These are phyloP conservation scores for Wallacemonas rigidus DNA, from an alignment of 208 protist genomes.

Conservation along the genomic window DNA sequence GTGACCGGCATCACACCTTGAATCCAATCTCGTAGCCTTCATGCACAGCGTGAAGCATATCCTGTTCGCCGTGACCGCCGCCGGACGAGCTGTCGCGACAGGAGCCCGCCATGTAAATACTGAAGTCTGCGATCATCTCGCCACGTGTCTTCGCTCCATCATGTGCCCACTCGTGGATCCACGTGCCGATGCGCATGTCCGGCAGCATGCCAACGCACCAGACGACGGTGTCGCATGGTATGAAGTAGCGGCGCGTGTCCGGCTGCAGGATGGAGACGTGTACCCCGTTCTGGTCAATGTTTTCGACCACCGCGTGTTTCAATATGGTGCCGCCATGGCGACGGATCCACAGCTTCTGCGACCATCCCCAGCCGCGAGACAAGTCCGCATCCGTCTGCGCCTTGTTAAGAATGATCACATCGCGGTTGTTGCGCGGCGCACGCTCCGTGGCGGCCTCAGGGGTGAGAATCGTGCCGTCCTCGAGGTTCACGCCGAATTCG, in stretches of 20 bases:
- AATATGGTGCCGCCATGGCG: conserved; percentile 72
- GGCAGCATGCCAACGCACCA: conserved; percentile 86
- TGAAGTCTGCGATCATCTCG: conserved; percentile 78
- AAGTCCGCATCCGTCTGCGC: conserved; percentile 79
- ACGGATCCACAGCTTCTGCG: conserved; percentile 82
- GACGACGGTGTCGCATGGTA: conserved; percentile 86
- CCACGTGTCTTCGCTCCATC: conserved; percentile 77
- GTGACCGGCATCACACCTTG: conserved; percentile 60
- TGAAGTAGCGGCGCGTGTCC: conserved; percentile 44
- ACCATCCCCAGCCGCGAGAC: conserved; percentile 77
- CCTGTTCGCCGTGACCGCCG: conserved; percentile 83
- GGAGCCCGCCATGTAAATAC: conserved; percentile 75
- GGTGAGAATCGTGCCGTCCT: conserved; percentile 43
- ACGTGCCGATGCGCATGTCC: conserved; percentile 75
- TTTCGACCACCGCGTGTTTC: conserved; percentile 64
- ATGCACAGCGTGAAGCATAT: conserved; percentile 79
- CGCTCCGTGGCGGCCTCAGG: conserved; percentile 26
- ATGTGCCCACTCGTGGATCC: conserved; percentile 89
- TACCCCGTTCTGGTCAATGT: conserved; percentile 67
- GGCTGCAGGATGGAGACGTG: conserved; percentile 66
- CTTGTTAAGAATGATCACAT: conserved; percentile 81
- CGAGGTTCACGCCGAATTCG: conserved; percentile 88
- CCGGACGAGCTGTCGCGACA: conserved; percentile 77
- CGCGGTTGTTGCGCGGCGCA: conserved; percentile 75
- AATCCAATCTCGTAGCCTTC: conserved; percentile 86